phyloP scores from a whole-genome alignment of 2,329 filamentous ascomycete genomes.

The Nemania abortiva region DNA sequence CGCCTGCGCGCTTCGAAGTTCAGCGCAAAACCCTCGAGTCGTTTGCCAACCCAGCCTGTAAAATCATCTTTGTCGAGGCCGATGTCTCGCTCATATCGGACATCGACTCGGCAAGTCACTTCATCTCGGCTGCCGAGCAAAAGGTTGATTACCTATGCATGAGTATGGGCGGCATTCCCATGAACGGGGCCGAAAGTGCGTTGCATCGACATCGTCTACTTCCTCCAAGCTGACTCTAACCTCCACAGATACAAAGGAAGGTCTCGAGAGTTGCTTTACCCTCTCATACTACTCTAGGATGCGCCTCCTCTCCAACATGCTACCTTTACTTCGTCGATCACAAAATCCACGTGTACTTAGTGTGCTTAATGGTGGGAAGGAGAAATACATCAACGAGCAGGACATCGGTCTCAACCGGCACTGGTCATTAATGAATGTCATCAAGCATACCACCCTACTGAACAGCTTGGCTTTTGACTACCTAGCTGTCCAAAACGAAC shows the following conservation, averaged over 20 bases:
- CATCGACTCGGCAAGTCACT: conserved; percentile 41
- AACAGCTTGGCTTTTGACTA: conserved; percentile 51
- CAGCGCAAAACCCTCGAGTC: background rate
- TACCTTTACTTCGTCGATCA: conserved; percentile 49
- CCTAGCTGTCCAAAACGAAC: conserved; percentile 17
- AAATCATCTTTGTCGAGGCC: conserved; percentile 47
- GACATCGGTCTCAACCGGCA: conserved; percentile 48
- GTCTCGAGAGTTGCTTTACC: conserved; percentile 48
- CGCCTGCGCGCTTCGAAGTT: background rate
- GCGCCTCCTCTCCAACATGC: conserved; percentile 49
- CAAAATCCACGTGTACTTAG: conserved; percentile 49
- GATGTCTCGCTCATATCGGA: conserved; percentile 46
- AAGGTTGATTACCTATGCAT: conserved; percentile 50
- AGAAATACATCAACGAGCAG: conserved; percentile 46
- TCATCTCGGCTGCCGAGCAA: conserved; percentile 35
- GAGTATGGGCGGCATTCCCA: conserved; percentile 44
- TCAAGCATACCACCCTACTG: conserved; percentile 48
- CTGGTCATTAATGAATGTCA: conserved; percentile 40
- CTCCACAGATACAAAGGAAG: conserved; percentile 50
- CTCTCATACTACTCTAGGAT: conserved; percentile 52
- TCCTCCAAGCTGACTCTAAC: background rate
- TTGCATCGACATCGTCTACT: background rate
- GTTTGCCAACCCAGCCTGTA: background rate
- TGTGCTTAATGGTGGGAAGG: conserved; percentile 50
- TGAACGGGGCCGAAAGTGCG: conserved; percentile 42